Conservation (phyloP, 2,329 filamentous ascomycete species). For the Verticillium albo-atrum region DNA sequence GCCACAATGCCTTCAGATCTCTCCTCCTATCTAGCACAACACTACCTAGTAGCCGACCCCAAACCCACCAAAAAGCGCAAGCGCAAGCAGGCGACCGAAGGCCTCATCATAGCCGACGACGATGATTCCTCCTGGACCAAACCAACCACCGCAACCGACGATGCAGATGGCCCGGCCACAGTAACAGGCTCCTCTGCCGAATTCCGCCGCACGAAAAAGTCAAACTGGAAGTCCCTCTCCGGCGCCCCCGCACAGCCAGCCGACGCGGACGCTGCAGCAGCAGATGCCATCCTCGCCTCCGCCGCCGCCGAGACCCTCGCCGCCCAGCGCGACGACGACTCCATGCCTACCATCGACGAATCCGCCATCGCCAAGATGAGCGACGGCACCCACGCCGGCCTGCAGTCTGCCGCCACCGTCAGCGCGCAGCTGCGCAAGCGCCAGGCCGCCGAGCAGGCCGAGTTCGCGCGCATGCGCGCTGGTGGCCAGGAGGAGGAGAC, state of each 20-base stretch:
- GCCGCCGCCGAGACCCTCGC: constrained; percentile 64
- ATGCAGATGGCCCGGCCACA: constrained; percentile 46
- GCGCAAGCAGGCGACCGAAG: constrained; percentile 47
- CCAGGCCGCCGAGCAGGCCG: constrained; percentile 57
- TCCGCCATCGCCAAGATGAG: constrained; percentile 66
- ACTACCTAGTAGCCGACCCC: constrained; percentile 68
- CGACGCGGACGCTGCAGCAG: constrained; percentile 54
- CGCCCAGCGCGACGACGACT: constrained; percentile 41
- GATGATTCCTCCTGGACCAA: constrained; percentile 50
- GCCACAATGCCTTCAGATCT: constrained; percentile 54
- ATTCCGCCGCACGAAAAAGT: constrained; percentile 74
- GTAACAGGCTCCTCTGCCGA: constrained; percentile 51
- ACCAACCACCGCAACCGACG: constrained; percentile 32
- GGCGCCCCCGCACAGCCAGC: constrained; percentile 8
- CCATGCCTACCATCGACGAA: constrained; percentile 39
- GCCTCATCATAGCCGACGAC: constrained; percentile 63
- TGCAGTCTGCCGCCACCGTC: constrained; percentile 80
- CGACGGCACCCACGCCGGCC: constrained; percentile 78
- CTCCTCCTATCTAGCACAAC: constrained; percentile 82
- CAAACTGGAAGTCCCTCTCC: constrained; percentile 68
- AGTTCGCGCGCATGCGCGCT: constrained; percentile 39
- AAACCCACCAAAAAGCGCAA: constrained; percentile 61
- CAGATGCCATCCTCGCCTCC: constrained; percentile 73
- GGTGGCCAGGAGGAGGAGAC: constrained; percentile 63
- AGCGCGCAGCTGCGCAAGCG: constrained; percentile 63